phyloP scores from a whole-genome alignment of 805 yeast species.

The Candida namnaoensis region DNA sequence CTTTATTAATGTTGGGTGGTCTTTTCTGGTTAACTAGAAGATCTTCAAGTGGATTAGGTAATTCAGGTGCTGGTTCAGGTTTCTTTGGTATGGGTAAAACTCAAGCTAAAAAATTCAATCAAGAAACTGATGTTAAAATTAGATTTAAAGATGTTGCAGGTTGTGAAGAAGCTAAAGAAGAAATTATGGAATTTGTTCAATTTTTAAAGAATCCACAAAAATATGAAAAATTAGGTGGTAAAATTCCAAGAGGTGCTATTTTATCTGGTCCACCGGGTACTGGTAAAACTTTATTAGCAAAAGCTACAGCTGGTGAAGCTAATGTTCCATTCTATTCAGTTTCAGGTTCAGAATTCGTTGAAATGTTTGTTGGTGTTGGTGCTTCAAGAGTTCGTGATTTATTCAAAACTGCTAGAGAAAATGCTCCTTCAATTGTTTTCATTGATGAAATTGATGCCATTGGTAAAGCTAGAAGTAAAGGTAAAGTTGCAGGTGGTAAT shows the following conservation, averaged over 20 bases:
- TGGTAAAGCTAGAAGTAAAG: constrained; percentile 76
- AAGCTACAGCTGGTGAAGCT: constrained; percentile 96
- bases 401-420: constrained; percentile 81
- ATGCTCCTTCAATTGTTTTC: constrained; percentile 85
- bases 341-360: constrained; percentile 93
- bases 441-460: constrained; percentile 96
- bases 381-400: constrained; percentile 91
- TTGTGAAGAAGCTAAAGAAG: constrained; percentile 89
- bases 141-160: constrained; percentile 91
- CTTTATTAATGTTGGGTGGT: constrained; percentile 81
- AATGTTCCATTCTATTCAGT: constrained; percentile 89
- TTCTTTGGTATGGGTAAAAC: constrained; percentile 73
- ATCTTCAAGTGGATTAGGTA: constrained; percentile 37
- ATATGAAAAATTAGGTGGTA: constrained; percentile 85
- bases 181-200: constrained; percentile 90
- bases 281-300: constrained; percentile 87
- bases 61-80: constrained; percentile 55
- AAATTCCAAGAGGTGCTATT: constrained; percentile 93
- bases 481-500: constrained; percentile 69
- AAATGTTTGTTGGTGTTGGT: constrained; percentile 96
- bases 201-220: constrained; percentile 79
- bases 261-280: constrained; percentile 96
- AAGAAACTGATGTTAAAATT: constrained; percentile 74
- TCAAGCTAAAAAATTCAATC: constrained; percentile 73
- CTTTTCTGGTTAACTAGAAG: constrained; percentile 72